Percentiles rank a stretch among this genome's conserved stretches.
Conservation (phyloP, 1,139 yeast genomes). For the Diutina siamensis region DNA sequence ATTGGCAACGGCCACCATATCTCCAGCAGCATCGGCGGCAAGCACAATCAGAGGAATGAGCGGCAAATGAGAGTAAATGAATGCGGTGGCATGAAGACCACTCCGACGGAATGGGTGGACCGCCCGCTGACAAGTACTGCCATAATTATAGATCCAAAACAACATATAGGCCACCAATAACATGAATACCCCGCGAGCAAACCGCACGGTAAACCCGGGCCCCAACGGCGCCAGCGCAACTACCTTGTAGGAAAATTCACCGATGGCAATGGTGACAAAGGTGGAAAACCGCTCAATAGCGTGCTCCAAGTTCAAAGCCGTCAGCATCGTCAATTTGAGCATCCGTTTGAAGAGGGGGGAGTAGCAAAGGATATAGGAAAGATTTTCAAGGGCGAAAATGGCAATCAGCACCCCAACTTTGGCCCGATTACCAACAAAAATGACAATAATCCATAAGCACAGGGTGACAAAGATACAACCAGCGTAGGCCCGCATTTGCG, state of each 20-base stretch:
- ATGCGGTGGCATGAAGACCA: constrained; percentile 33
- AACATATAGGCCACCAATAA: constrained; percentile 38
- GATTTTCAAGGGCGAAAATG: constrained; percentile 31
- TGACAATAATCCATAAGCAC: constrained; percentile 35
- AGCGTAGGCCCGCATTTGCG: constrained; percentile 37
- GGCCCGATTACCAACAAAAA: constrained; percentile 31
- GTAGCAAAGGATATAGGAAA: constrained; percentile 20
- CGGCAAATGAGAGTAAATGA: constrained; percentile 43
- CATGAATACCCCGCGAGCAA: constrained; percentile 40
- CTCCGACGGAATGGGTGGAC: constrained; percentile 45
- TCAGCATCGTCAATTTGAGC: constrained; percentile 33
- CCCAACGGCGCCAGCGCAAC: constrained; percentile 42
- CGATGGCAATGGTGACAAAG: constrained; percentile 54
- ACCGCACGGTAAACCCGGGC: constrained; percentile 31
- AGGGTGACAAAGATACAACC: constrained; percentile 20
- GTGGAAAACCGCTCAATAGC: constrained; percentile 52
- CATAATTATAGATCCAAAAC: constrained; percentile 45
- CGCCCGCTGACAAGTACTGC: constrained; percentile 38
- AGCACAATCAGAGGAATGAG: constrained; percentile 39
- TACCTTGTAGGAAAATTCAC: constrained; percentile 50
- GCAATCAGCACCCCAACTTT: constrained; percentile 37
- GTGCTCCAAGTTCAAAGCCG: constrained; percentile 57
- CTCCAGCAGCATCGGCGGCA: constrained; percentile 57
- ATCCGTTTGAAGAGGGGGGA: constrained; percentile 38
- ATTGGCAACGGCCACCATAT: constrained; percentile 16